A percentile compares a stretch with the other conserved stretches of the same genome.
These are phyloP conservation scores for Coelastrella sp. DNA, from an alignment of 139 green algal genomes.

Conservation along the genomic window DNA sequence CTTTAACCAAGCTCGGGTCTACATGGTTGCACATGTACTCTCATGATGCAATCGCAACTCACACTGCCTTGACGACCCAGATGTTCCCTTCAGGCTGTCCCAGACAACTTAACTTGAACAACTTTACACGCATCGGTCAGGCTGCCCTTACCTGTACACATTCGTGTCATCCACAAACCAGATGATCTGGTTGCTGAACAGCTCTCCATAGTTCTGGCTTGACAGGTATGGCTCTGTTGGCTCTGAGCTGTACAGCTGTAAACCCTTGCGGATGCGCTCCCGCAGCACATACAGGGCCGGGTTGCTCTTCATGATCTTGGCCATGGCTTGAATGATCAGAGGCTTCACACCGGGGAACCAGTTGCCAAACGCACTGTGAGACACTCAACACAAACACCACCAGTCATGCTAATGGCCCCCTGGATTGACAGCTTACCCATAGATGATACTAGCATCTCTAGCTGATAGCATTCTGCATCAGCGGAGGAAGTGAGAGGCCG, in stretches of 20 bases:
- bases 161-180: constrained; percentile 99
- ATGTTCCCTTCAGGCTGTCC: no score
- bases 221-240: constrained; percentile 99
- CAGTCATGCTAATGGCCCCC: no score
- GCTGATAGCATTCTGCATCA: no score
- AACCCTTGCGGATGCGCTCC: constrained; percentile 97
- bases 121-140: no score
- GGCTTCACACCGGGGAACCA: constrained; percentile 99
- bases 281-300: constrained; percentile 99
- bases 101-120: no score
- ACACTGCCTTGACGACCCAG: no score
- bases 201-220: constrained; percentile 98
- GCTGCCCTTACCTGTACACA: constrained; percentile 99
- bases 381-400: background rate
- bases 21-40: no score
- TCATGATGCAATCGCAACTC: no score
- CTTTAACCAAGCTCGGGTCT: no score
- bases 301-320: constrained; percentile 99
- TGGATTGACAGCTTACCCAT: no score
- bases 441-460: no score
- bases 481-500: no score
- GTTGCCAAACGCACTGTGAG: constrained; percentile 91
- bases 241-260: constrained; percentile 99
- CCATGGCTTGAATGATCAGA: constrained; percentile 93
- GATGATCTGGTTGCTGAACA: constrained; percentile 97